Evolutionary conservation across 2,329 filamentous ascomycete species (phyloP), one percentile per base, ranked within the genome.

Genomic region (Botryosphaeria dothidea): DNA sequence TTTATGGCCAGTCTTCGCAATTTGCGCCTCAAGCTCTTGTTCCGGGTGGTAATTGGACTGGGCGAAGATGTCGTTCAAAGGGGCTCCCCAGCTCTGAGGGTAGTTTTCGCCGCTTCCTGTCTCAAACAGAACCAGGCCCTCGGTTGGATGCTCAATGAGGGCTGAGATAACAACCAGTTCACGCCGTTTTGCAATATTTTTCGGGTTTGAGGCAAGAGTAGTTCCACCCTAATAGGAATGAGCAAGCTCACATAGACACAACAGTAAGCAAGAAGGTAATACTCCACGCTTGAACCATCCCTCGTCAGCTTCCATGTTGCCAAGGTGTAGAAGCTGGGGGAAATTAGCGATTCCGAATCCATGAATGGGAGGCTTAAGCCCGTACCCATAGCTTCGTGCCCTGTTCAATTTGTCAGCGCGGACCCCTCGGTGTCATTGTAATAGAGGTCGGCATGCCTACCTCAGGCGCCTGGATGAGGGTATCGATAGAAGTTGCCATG

Each of bases 331-430:
- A 3, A 76, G 56, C 75, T 75, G 61, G 25, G 7, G 7, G 62
- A 49, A 46, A 36, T 49, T 15, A 65, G n/a, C 5, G 11, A 27
- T 13, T 19, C 17, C 41, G 3, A 34, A 36, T 3, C 8, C 1
- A 27, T 43, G n/a, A 38, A 48, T 15, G 31, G 25, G 31, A 13
- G 13, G 15, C 11, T 61, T 36, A 41, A 8, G 25, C 17, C 23
- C 58, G 48, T 67, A 75, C 74, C 74, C 74, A 77, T 68, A 77
- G 60, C 64, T 77, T 78, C 2, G 74, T 78, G 48, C 74, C 75
- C 74, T 76, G 43, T 38, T n/a, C 17, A 43, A 25, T 19, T 8
- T n/a, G 31, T 64, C n/a, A 64, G 38, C 19, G n/a, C 2, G 17
- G 9, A 3, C 15, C 9, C 13, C 31, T 49, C 6, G 17, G 7